These are phyloP conservation scores for Phalaenopsis hybrid DNA, from an alignment of 116 monocot genomes.

Conservation along the genomic window DNA sequence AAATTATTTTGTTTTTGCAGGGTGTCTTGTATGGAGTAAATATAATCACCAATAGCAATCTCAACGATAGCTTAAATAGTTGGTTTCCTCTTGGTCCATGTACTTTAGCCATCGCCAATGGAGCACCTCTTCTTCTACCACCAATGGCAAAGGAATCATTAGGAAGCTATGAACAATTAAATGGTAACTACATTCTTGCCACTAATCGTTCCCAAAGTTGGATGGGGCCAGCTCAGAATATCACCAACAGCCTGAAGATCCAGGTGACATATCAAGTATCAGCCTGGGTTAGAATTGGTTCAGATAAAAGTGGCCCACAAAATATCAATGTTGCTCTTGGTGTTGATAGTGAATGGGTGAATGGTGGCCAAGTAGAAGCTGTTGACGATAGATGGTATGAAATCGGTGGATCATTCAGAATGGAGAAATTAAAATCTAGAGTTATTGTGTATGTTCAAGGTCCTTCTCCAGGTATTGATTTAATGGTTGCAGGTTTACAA, in stretches of 20 bases:
- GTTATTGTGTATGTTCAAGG: slow-evolving; percentile 28
- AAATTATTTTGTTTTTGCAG: slow-evolving; percentile 9
- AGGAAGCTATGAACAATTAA: slow-evolving; percentile 13
- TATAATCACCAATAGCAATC: slow-evolving; percentile 7
- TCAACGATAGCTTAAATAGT: slow-evolving; percentile 20
- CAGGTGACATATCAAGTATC: slow-evolving; percentile 41
- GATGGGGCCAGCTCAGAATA: slow-evolving; percentile 35
- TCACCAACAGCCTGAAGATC: slow-evolving; percentile 26
- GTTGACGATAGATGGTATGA: slow-evolving; percentile 37
- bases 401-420: slow-evolving; percentile 33
- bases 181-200: slow-evolving; percentile 28
- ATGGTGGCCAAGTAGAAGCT: slow-evolving; percentile 35
- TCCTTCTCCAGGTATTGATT: slow-evolving; percentile 20
- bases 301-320: slow-evolving; percentile 21
- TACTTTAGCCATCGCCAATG: slow-evolving; percentile 16
- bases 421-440: slow-evolving; percentile 26
- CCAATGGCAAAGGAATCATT: slow-evolving; percentile 27
- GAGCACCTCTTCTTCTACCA: slow-evolving; percentile 29
- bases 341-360: slow-evolving; percentile 32
- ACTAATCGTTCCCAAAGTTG: slow-evolving; percentile 36
- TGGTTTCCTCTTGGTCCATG: slow-evolving; percentile 38
- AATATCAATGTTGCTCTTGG: neutral
- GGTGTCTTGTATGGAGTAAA: slow-evolving; percentile 20
- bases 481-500: slow-evolving; percentile 25
- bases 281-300: slow-evolving; percentile 36